Evolutionary conservation across 805 yeast genomes (phyloP).

Genomic region (Pichia heedii): DNA sequence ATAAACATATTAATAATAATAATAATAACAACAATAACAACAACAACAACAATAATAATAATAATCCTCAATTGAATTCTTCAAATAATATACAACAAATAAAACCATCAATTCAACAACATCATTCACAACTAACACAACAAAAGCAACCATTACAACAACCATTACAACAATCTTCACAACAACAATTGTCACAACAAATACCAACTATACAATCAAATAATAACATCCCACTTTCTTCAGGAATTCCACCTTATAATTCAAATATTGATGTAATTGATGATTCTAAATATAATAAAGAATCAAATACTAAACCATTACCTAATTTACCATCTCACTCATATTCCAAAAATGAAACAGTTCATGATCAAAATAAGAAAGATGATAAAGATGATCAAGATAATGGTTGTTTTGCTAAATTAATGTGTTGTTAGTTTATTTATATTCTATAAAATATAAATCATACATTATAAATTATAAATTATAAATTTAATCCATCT

Average conservation of each 20-base stretch:
- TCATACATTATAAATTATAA: too few species aligned
- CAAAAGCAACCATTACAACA: too few species aligned
- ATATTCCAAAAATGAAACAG: constrained; percentile 1
- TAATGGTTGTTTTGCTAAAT: constrained; percentile 22
- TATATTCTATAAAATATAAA: too few species aligned
- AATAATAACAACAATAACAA: constrained; percentile 6
- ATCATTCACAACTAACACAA: constrained; percentile 26
- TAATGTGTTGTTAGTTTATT: constrained; percentile 10
- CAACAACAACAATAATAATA: constrained; percentile 12
- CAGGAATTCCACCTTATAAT: constrained; percentile 6
- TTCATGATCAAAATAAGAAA: constrained; percentile 18
- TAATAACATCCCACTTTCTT: too few species aligned
- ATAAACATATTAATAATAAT: constrained; percentile 22
- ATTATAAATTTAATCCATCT: too few species aligned
- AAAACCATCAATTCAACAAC: constrained; percentile 10
- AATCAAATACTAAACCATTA: constrained; percentile 22
- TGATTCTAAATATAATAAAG: too few species aligned
- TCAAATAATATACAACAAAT: constrained; percentile 4
- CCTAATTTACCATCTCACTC: constrained; percentile 25
- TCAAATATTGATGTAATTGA: constrained; percentile 1
- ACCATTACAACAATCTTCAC: too few species aligned
- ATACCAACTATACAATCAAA: too few species aligned
- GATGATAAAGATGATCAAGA: constrained; percentile 13
- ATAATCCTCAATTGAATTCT: neutral
- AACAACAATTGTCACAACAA: too few species aligned